Conservation (phyloP, 176 grass and related monocot species). For the Saccharum officinarum region DNA sequence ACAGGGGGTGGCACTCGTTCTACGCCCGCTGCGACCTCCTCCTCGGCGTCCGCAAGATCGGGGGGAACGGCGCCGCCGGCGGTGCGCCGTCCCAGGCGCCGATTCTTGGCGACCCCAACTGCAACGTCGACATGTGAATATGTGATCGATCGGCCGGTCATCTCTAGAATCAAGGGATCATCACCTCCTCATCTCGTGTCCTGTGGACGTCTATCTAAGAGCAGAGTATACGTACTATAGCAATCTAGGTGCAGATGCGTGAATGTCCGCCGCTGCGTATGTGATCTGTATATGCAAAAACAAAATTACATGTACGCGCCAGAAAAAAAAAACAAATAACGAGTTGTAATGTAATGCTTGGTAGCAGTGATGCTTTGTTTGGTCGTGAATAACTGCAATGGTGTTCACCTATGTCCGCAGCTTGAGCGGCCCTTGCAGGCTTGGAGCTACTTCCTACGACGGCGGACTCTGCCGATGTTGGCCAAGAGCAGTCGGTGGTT, state of each 20-base stretch:
- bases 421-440: not conserved
- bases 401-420: not conserved
- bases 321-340: not conserved
- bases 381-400: not conserved
- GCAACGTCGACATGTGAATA: slow-evolving; percentile 59
- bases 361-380: not conserved
- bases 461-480: not conserved
- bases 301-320: not conserved
- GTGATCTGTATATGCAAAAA: not conserved
- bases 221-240: not conserved
- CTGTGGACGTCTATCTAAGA: no score
- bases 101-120: slow-evolving; percentile 59
- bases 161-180: no score
- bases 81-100: slow-evolving; percentile 24
- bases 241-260: not conserved
- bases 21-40: slow-evolving; percentile 84
- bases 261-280: not conserved
- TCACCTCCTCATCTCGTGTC: no score
- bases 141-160: not conserved
- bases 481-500: not conserved
- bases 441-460: not conserved
- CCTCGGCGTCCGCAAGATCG: slow-evolving; percentile 35
- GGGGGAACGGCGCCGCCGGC: not conserved
- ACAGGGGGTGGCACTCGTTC: slow-evolving; percentile 51
- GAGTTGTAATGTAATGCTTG: not conserved